phyloP scores from a whole-genome alignment of 1,284 basidiomycete species.

The Austroboletus novae-zelandiae region DNA sequence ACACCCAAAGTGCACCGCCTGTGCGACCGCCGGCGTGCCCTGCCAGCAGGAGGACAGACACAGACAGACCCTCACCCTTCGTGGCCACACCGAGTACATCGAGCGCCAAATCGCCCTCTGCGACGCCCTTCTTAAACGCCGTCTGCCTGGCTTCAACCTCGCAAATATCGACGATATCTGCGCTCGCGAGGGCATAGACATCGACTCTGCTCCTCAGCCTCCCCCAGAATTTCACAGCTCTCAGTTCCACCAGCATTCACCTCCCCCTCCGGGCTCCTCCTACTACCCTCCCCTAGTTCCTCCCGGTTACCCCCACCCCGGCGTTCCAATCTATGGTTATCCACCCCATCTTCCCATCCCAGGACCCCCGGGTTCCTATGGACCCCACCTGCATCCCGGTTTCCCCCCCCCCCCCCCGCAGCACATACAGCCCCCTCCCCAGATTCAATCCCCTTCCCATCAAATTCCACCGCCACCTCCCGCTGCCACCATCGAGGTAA shows the following conservation, averaged over 20 bases:
- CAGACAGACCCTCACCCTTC: constrained; percentile 75
- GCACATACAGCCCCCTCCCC: constrained; percentile 34
- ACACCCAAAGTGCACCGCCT: constrained; percentile 79
- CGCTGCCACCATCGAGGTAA: constrained; percentile 43
- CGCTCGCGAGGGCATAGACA: constrained; percentile 63
- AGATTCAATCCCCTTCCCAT: constrained; percentile 33
- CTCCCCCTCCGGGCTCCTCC: constrained; percentile 35
- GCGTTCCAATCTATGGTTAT: constrained; percentile 42
- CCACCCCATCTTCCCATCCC: constrained; percentile 47
- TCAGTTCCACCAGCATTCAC: constrained; percentile 28
- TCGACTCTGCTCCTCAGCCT: constrained; percentile 33
- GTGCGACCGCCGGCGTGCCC: constrained; percentile 68
- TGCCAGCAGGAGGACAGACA: constrained; percentile 85
- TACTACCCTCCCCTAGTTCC: constrained; percentile 43
- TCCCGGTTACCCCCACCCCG: constrained; percentile 44
- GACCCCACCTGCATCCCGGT: constrained; percentile 51
- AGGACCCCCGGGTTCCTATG: constrained; percentile 48
- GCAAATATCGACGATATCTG: constrained; percentile 63
- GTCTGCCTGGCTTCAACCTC: constrained; percentile 62
- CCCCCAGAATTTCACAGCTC: constrained; percentile 29
- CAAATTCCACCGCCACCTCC: constrained; percentile 24
- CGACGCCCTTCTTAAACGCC: constrained; percentile 69
- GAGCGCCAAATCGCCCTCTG: constrained; percentile 75
- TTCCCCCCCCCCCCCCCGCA: constrained; percentile 48
- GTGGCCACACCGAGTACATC: constrained; percentile 75